A percentile compares a stretch with the other conserved stretches of the same genome.
Evolutionary conservation across 1,284 basidiomycete genomes (phyloP).

Genomic region (Leccinum solheimii): DNA sequence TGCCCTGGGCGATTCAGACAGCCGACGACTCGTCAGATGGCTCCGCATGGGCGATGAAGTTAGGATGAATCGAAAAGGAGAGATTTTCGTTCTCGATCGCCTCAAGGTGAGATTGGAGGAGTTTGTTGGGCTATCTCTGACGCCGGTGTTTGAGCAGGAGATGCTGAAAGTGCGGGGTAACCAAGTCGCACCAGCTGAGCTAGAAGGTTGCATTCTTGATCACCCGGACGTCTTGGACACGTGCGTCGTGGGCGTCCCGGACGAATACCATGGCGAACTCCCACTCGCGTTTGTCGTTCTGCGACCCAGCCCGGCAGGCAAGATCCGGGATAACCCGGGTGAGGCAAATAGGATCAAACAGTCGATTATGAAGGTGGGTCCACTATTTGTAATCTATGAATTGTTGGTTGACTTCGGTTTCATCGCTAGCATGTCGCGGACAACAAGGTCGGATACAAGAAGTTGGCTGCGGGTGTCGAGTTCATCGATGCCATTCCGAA

Average conservation of each 20-base stretch:
- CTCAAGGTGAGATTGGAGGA: constrained; percentile 50
- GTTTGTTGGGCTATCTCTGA: background rate
- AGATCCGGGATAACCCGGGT: constrained; percentile 35
- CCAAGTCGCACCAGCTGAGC: constrained; percentile 65
- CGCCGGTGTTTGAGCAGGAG: constrained; percentile 38
- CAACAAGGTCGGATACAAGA: constrained; percentile 70
- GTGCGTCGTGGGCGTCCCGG: constrained; percentile 71
- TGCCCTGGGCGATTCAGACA: background rate
- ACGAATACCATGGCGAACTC: constrained; percentile 79
- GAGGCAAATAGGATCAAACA: constrained; percentile 46
- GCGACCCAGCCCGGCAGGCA: constrained; percentile 42
- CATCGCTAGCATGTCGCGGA: constrained; percentile 63
- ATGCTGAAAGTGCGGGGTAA: constrained; percentile 68
- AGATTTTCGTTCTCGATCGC: constrained; percentile 67
- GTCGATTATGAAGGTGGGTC: constrained; percentile 39
- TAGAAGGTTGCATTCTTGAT: constrained; percentile 73
- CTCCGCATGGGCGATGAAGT: constrained; percentile 72
- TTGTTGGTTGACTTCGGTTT: constrained; percentile 1
- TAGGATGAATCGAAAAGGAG: constrained; percentile 54
- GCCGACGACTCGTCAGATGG: constrained; percentile 53
- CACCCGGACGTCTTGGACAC: constrained; percentile 57
- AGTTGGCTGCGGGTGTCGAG: constrained; percentile 64
- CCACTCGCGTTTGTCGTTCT: constrained; percentile 75
- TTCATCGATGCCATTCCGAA: constrained; percentile 71
- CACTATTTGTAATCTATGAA: background rate